Conservation (phyloP, 2,329 filamentous ascomycete genomes). For the Sporothrix curviconia region DNA sequence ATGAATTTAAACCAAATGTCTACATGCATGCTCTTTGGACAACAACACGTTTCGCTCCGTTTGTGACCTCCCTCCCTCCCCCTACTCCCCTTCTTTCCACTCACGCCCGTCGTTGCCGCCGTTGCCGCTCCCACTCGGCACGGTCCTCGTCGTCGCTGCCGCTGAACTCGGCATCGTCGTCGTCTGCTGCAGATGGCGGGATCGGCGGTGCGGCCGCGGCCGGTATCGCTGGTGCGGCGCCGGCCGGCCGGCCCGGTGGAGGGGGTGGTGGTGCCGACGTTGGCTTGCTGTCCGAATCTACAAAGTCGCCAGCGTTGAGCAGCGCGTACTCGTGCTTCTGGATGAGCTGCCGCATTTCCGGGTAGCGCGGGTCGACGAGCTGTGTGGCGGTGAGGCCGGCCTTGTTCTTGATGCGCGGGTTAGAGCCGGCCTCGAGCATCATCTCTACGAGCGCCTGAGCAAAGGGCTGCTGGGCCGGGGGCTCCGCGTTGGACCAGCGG, state of each 20-base stretch:
- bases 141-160: conserved; percentile 60
- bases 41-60: background rate
- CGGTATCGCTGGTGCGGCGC: conserved; percentile 1
- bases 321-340: conserved; percentile 63
- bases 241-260: conserved; percentile 3
- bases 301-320: conserved; percentile 53
- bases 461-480: conserved; percentile 55
- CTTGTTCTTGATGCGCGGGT: conserved; percentile 57
- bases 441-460: conserved; percentile 66
- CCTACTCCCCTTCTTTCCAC: too few species aligned
- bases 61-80: too few species aligned
- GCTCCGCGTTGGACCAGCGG: conserved; percentile 66
- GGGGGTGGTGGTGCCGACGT: background rate
- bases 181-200: conserved; percentile 25
- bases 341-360: conserved; percentile 54
- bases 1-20: background rate
- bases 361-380: conserved; percentile 66
- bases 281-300: conserved; percentile 27
- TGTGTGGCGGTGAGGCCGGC: conserved; percentile 64
- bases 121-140: conserved; percentile 52
- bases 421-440: conserved; percentile 71
- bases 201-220: conserved; percentile 14
- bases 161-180: conserved; percentile 56
- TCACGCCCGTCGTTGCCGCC: conserved; percentile 23
- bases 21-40: conserved; percentile 1